Evolutionary conservation across 1,284 basidiomycete species (phyloP), one percentile per base, ranked within the genome.

Genomic region (Heimioporus punctisporus): DNA sequence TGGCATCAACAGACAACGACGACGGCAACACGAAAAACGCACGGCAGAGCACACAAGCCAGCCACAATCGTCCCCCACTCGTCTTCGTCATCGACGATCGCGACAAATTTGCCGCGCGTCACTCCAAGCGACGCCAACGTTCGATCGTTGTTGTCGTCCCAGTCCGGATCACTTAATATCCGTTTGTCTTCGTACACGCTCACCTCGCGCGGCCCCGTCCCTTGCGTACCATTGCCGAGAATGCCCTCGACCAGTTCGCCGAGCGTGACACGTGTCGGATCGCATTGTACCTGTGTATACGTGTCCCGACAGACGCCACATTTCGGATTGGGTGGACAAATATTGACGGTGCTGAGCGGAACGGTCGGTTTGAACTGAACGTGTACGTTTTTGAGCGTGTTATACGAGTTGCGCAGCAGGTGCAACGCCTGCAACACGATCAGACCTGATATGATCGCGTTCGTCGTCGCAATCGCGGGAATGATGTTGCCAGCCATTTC

Each of bases 401-500:
- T 64, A 64, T 86, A 83, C 5, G 85, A 80, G 60, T 83, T 82
- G 27, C 82, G 81, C 34, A 98, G 80, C 27, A 97, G 79, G 55
- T 95, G 88, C 15, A 98, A 74, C 0, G 95, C 92, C 73, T 98
- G 96, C 47, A 98, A 80, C 19, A 98, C 95, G 62, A 98, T 93
- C 34, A 97, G 78, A 0, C 96, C 97, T 0, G 97, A 92, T 60
- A 98, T 88, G 72, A 99, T 93, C 15, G 97, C 97, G 71, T 99
- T 99, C 10, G 97, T 99, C 1, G 97, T 98, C 3, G 97, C 97
- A 62, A 99, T 98, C 3, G 97, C 97, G 1, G 97, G 97, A 58
- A 97, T 98, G 70, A 99, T 99, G 75, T 99, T 99, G 14, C 97
- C 97, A 0, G 97, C 97, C 93, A 98, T 98, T 76, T 98, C 95